Evolutionary conservation across 768 basidiomycete genomes (phyloP), one percentile per base, ranked within the genome.

Genomic region (Serendipita sp.): DNA sequence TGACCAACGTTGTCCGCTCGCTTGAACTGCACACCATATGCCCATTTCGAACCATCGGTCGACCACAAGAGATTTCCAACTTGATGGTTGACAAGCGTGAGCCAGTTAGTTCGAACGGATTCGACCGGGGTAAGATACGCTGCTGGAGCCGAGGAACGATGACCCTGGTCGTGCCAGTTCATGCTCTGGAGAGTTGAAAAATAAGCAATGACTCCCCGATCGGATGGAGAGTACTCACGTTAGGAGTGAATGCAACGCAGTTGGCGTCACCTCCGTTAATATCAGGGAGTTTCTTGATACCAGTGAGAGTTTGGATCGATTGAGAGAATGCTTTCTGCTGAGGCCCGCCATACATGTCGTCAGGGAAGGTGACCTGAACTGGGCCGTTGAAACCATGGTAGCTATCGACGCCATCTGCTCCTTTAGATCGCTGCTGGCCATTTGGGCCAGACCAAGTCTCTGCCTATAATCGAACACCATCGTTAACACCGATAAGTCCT

Each of bases 91-190:
- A 74, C 76, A 11, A 84, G 72, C 3, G 80, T 79, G 32, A 80
- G 70, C 80, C 80, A 81, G 67, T 80, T 81, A 0, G 75, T 75
- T 38, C 81, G 74, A 32, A 68, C 65, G 44, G 66, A 71, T 69
- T 83, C 79, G 3, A 83, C 78, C 11, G 83, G 83, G 0, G 79
- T 78, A 32, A 81, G 74, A 67, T 83, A 84, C 0, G 83, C 81
- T 62, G 76, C 72, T 4, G 77, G 79, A 0, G 82, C 81, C 0
- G 81, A 83, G 3, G 81, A 80, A 15, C 83, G 78, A 65, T 81
- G 78, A 66, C 81, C 81, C 10, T 68, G 67, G 44, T 79, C 76
- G 66, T 78, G 77, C 76, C 77, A 78, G 69, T 79, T 76, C n/a
- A 82, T 75, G 30, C 66, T 68, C 71, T 71, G 64, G 44, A 36